Evolutionary conservation across 2,329 filamentous ascomycete genomes (phyloP).

Genomic region (Aspergillus calidoustus): DNA sequence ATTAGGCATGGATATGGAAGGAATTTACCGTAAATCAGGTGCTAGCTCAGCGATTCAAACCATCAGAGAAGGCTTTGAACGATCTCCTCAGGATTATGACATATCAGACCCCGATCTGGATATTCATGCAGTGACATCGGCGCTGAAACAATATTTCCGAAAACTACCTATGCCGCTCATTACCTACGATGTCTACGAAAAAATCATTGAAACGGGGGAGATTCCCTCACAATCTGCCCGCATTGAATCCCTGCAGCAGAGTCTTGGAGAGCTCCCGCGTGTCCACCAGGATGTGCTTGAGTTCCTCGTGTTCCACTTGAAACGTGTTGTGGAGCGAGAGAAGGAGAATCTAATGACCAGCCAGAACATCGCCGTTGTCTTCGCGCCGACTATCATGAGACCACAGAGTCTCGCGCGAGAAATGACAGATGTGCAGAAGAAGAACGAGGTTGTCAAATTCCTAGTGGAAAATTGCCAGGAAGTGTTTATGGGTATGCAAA

Average conservation of each 20-base stretch:
- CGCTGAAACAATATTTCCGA: slow-evolving; percentile 96
- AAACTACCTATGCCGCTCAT: slow-evolving; percentile 87
- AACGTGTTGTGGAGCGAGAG: slow-evolving; percentile 80
- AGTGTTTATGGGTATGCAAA: slow-evolving; percentile 66
- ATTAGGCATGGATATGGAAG: slow-evolving; percentile 85
- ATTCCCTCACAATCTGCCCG: slow-evolving; percentile 70
- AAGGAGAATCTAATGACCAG: slow-evolving; percentile 94
- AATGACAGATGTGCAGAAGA: slow-evolving; percentile 93
- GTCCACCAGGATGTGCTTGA: slow-evolving; percentile 88
- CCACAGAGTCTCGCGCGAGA: slow-evolving; percentile 87
- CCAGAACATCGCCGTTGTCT: slow-evolving; percentile 94
- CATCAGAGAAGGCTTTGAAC: slow-evolving; percentile 91
- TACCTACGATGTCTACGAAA: slow-evolving; percentile 91
- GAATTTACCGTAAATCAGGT: slow-evolving; percentile 96
- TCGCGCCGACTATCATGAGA: slow-evolving; percentile 96
- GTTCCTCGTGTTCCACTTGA: slow-evolving; percentile 92
- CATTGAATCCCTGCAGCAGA: slow-evolving; percentile 71
- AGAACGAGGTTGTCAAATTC: slow-evolving; percentile 90
- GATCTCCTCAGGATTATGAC: slow-evolving; percentile 74
- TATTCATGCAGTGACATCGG: slow-evolving; percentile 94
- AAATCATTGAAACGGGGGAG: slow-evolving; percentile 71
- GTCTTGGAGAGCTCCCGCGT: slow-evolving; percentile 77
- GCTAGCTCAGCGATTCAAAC: slow-evolving; percentile 88
- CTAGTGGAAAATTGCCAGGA: slow-evolving; percentile 86
- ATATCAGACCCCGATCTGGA: slow-evolving; percentile 93